Percentiles rank a stretch among this genome's conserved stretches.
These are phyloP conservation scores for Botrytis galanthina DNA, from an alignment of 2,329 filamentous ascomycete genomes.

Conservation along the genomic window DNA sequence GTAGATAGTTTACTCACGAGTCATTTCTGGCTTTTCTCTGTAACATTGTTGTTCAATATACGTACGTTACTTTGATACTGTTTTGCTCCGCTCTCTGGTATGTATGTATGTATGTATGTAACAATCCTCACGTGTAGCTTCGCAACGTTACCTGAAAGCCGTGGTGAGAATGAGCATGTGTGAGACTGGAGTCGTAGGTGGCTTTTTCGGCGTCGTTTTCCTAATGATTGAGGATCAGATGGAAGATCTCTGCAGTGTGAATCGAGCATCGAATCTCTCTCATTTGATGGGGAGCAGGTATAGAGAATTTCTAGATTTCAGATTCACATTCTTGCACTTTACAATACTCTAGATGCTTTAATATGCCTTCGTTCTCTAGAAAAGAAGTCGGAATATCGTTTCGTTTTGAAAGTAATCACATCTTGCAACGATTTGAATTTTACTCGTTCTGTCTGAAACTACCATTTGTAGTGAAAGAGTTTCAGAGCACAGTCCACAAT, in stretches of 20 bases:
- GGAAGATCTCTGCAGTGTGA: not conserved
- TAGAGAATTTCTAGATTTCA: not conserved
- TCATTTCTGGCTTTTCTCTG: not conserved
- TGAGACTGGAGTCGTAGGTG: not conserved
- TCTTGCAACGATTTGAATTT: not conserved
- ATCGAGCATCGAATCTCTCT: not conserved
- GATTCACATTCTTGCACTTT: not conserved
- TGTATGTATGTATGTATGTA: not conserved
- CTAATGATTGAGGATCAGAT: not conserved
- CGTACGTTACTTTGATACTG: not conserved
- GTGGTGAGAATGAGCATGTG: not conserved
- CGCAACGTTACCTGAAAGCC: not conserved
- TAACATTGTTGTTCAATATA: not conserved
- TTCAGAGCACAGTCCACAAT: too few relatives aligned
- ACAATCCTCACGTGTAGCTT: not conserved
- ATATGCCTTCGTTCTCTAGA: accelerated
- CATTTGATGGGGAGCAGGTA: not conserved
- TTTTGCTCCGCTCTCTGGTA: not conserved
- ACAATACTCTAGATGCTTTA: not conserved
- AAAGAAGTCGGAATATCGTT: not conserved
- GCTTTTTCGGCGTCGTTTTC: not conserved
- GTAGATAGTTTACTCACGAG: slow-evolving; percentile 11
- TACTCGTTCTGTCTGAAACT: not conserved
- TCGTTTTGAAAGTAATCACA: too few relatives aligned
- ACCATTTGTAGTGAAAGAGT: too few relatives aligned